Percentiles rank a stretch among this genome's conserved stretches.
phyloP scores from a whole-genome alignment of 805 yeast species.

The Yarrowia sp. region DNA sequence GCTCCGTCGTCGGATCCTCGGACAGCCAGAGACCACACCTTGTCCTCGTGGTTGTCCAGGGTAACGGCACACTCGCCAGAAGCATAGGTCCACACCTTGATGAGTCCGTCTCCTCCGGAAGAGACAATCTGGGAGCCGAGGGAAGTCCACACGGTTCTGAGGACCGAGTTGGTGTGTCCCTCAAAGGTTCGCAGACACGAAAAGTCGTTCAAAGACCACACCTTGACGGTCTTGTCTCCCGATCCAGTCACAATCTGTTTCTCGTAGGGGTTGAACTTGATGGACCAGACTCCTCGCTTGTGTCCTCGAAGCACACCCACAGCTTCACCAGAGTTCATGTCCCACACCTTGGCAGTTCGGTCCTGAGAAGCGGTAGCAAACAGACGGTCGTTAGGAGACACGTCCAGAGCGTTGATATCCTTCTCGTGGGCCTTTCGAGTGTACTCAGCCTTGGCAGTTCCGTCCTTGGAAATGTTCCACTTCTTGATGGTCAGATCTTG shows the following conservation, averaged over 20 bases:
- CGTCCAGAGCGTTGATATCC: constrained; percentile 87
- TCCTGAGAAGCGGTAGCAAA: constrained; percentile 96
- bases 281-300: constrained; percentile 93
- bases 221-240: constrained; percentile 88
- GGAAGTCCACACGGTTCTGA: constrained; percentile 75
- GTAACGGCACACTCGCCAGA: constrained; percentile 83
- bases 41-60: constrained; percentile 87
- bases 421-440: constrained; percentile 97
- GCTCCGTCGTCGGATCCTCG: constrained; percentile 71
- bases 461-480: constrained; percentile 63
- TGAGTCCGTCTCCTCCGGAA: constrained; percentile 93
- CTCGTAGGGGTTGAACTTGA: constrained; percentile 80
- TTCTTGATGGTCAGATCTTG: constrained; percentile 84
- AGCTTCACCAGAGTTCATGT: constrained; percentile 81
- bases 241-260: constrained; percentile 78
- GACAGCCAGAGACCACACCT: constrained; percentile 88
- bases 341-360: constrained; percentile 90
- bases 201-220: constrained; percentile 86
- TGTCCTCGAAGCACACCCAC: constrained; percentile 87
- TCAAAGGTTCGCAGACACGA: constrained; percentile 83
- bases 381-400: constrained; percentile 86
- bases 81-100: constrained; percentile 85
- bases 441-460: constrained; percentile 64
- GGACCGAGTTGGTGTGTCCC: constrained; percentile 93
- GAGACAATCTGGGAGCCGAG: constrained; percentile 68